Evolutionary conservation across 73 alveolate genomes (phyloP).

Genomic region (Tetrahymena borealis): DNA sequence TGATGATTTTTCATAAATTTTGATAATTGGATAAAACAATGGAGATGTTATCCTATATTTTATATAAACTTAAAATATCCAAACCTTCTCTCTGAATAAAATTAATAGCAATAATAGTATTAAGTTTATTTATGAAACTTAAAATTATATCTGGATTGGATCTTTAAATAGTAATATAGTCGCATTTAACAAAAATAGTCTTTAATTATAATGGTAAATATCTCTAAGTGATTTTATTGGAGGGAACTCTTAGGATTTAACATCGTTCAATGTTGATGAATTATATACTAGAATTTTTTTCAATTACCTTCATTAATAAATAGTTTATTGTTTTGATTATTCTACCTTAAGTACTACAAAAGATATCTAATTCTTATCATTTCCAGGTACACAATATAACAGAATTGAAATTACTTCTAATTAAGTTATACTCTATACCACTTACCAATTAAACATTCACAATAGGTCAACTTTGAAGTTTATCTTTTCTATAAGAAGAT

Average conservation of each 20-base stretch:
- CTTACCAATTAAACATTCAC: background rate
- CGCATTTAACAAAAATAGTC: no score
- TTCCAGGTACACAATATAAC: background rate
- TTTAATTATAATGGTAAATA: no score
- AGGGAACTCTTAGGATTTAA: background rate
- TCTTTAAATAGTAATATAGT: background rate
- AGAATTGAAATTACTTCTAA: background rate
- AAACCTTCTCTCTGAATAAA: background rate
- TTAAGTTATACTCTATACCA: background rate
- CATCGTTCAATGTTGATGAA: background rate
- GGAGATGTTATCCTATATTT: background rate
- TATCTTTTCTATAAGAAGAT: background rate
- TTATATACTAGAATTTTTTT: background rate
- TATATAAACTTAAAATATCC: background rate
- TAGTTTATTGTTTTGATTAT: background rate
- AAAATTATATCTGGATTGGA: background rate
- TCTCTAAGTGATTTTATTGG: background rate
- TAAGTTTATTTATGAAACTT: background rate
- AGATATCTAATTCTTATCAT: background rate
- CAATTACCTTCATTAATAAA: background rate
- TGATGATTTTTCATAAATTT: no score
- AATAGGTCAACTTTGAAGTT: background rate
- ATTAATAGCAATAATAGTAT: no score
- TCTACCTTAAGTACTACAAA: background rate
- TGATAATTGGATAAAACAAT: background rate